Evolutionary conservation across 192 early-diverging fungal genomes (phyloP).

Genomic region (Lobosporangium transversale): DNA sequence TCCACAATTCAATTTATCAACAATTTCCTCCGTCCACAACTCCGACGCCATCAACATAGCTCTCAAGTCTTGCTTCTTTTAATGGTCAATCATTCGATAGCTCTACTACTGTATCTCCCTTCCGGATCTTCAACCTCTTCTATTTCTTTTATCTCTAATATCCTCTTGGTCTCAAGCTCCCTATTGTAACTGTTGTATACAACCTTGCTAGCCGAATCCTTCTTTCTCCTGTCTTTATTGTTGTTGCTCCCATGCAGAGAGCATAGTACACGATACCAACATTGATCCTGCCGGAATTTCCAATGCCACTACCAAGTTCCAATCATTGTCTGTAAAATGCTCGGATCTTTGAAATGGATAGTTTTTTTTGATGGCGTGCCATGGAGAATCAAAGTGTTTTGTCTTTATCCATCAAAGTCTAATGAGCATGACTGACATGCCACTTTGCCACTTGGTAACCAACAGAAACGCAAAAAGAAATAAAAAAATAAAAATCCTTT

Average conservation of each 20-base stretch:
- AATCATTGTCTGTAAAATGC: not conserved
- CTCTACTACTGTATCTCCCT: not conserved
- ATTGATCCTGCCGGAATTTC: not conserved
- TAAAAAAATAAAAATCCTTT: conserved; percentile 9
- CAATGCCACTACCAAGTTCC: not conserved
- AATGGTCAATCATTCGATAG: not conserved
- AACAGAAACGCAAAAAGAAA: not conserved
- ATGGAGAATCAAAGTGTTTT: not conserved
- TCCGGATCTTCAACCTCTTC: not conserved
- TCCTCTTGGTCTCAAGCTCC: not conserved
- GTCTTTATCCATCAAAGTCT: too few relatives aligned
- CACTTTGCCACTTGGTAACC: not conserved
- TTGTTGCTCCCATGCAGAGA: not conserved
- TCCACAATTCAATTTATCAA: not conserved
- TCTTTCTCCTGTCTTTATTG: not conserved
- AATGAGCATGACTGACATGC: too few relatives aligned
- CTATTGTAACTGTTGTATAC: not conserved
- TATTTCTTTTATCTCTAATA: not conserved
- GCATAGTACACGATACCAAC: not conserved
- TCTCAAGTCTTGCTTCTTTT: not conserved
- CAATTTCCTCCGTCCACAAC: not conserved
- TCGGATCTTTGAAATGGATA: too few relatives aligned
- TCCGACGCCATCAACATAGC: not conserved
- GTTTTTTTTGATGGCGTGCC: too few relatives aligned
- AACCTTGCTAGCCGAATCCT: not conserved